A percentile compares a stretch with the other conserved stretches of the same genome.
phyloP scores from a whole-genome alignment of 805 yeast species.

The Metschnikowia orientalis region DNA sequence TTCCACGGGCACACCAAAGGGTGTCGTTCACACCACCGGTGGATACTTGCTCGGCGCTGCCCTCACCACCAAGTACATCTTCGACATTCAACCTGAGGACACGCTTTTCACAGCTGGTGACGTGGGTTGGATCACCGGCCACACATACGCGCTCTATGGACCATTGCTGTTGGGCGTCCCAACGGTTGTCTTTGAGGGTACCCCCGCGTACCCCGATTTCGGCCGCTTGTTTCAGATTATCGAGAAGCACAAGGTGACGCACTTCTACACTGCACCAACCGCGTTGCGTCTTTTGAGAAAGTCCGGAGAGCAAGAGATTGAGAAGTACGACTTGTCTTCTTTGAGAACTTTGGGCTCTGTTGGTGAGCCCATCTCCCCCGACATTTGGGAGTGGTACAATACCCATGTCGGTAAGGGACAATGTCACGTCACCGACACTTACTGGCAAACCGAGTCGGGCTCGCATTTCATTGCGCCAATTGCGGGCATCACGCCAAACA shows the following conservation, averaged over 20 bases:
- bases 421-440: constrained; percentile 75
- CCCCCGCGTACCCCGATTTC: constrained; percentile 80
- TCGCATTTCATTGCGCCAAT: constrained; percentile 74
- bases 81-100: constrained; percentile 73
- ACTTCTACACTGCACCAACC: constrained; percentile 82
- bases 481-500: constrained; percentile 72
- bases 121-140: constrained; percentile 91
- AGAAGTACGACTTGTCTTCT: constrained; percentile 56
- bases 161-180: constrained; percentile 75
- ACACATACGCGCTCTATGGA: constrained; percentile 78
- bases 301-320: constrained; percentile 63
- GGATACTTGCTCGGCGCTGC: constrained; percentile 75
- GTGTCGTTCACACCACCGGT: constrained; percentile 77
- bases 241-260: constrained; percentile 66
- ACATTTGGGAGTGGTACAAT: constrained; percentile 84
- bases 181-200: constrained; percentile 78
- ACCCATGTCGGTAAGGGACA: constrained; percentile 65
- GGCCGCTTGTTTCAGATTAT: constrained; percentile 80
- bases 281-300: constrained; percentile 72
- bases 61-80: constrained; percentile 67
- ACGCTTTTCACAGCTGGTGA: constrained; percentile 83
- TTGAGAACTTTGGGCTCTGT: constrained; percentile 75
- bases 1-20: constrained; percentile 86
- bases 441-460: constrained; percentile 89
- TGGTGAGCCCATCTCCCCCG: constrained; percentile 84